phyloP scores from a whole-genome alignment of 2,329 filamentous ascomycete species.

The Fusarium annulatum region DNA sequence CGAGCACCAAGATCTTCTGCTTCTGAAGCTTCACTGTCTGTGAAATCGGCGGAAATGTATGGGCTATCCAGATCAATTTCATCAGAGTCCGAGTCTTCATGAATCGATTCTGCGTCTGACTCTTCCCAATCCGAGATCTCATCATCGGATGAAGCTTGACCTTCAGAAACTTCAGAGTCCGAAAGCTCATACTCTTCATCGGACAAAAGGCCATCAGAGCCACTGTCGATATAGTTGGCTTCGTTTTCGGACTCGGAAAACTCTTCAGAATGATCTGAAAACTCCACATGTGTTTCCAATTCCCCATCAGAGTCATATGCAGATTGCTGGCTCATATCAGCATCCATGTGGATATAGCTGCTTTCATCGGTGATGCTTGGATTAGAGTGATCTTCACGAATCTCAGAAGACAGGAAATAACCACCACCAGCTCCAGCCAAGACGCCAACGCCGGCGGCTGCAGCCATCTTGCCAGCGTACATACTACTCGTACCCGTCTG shows the following conservation, averaged over 20 bases:
- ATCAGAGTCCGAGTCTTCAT: background rate
- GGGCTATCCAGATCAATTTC: background rate
- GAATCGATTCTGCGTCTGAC: background rate
- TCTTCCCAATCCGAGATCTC: background rate
- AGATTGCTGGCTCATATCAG: background rate
- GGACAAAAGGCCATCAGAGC: background rate
- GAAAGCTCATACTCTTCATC: background rate
- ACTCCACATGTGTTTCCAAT: background rate
- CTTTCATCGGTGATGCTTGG: background rate
- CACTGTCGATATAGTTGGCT: background rate
- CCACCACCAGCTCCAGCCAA: background rate
- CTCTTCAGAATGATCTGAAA: background rate
- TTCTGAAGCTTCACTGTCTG: conserved; percentile 2
- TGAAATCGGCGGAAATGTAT: background rate
- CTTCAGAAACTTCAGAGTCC: background rate
- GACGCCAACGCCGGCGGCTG: background rate
- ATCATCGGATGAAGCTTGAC: background rate
- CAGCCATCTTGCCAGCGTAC: background rate
- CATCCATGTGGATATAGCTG: background rate
- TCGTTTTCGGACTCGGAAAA: background rate
- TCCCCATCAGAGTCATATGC: background rate
- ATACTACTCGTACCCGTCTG: background rate
- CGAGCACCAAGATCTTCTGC: background rate
- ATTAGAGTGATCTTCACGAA: background rate
- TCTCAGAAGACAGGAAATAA: conserved; percentile 1